Base-by-base conservation (phyloP, 345 rosid genomes). In the Brassica carinata region DNA sequence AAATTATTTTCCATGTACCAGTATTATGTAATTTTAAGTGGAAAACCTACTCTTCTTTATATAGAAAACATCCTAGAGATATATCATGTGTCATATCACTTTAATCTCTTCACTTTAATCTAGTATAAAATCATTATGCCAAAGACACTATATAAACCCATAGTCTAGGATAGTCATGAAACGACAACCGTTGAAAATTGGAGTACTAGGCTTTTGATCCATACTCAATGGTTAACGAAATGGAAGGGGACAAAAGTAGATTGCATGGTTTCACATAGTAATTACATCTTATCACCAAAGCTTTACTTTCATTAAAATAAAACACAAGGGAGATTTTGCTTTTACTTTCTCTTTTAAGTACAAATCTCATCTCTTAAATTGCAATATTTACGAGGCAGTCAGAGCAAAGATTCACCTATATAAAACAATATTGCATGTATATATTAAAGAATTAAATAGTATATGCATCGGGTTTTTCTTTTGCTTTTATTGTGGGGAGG, bases 301-400 rank as follows among this genome's bases (percentile, higher is more conserved):
- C 18, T n/a, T 51, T n/a, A 51, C 17, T 51, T 71, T 51, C 76
- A 51, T 63, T 27, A 53, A 11, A 72, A 58, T 5, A 27, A 40
- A 79, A 57, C 63, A 67, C 48, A 30, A 26, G 0, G 62, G 27
- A 38, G 73, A 57, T 79, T 57, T 79, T 67, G 68, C 77, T 73
- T 79, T 79, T 55, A 73, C 77, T 79, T 79, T 78, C 55, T 17
- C 73, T 79, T 65, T 78, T 34, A 36, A 23, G 77, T 78, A 78
- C 61, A 65, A 78, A 78, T 71, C 67, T 17, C 67, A 72, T 72
- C 59, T 55, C 70, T 36, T 48, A 65, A 43, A 65, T 55, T 79
- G 31, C 34, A 67, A 73, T 68, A 59, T 58, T 67, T 40, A 73
- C 73, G 77, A 79, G 77, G 73, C 82, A 73, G 73, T 55, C 23